These are phyloP conservation scores for Dendrostoma leiphaemia DNA, from an alignment of 2,329 filamentous ascomycete species.

Conservation along the genomic window DNA sequence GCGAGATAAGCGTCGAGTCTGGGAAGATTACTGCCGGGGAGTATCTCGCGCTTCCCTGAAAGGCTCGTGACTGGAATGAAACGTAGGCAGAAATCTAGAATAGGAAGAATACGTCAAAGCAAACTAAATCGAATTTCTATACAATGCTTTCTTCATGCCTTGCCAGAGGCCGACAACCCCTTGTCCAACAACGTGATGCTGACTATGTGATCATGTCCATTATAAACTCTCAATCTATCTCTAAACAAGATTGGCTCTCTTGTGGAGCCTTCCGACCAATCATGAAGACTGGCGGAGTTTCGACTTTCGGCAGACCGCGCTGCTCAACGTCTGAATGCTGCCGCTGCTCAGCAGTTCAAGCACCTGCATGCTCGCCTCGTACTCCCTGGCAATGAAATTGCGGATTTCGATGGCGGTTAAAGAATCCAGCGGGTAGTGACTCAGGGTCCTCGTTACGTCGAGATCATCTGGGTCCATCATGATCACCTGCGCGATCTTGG, in stretches of 20 bases:
- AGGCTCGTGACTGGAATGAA: background rate
- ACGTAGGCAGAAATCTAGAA: too few relatives aligned
- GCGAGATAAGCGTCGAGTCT: background rate
- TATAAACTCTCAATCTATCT: too few relatives aligned
- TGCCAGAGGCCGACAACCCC: too few relatives aligned
- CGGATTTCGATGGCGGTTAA: conserved; percentile 50
- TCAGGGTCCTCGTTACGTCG: conserved; percentile 41
- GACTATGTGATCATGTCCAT: too few relatives aligned
- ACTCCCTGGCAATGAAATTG: conserved; percentile 50
- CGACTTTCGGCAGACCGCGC: conserved; percentile 46
- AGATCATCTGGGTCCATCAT: conserved; percentile 47
- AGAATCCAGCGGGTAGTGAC: conserved; percentile 45
- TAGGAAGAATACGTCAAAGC: too few relatives aligned
- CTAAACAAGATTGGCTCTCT: too few relatives aligned
- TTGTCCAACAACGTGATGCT: too few relatives aligned
- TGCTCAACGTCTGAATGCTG: conserved; percentile 46
- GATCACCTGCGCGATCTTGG: conserved; percentile 47
- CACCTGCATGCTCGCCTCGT: conserved; percentile 51
- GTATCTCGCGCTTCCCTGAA: background rate
- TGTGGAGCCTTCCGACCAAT: too few relatives aligned
- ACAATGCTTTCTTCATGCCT: too few relatives aligned
- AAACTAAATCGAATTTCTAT: too few relatives aligned
- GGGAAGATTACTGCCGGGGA: background rate
- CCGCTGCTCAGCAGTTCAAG: conserved; percentile 53
- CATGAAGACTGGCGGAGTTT: conserved; percentile 28